Evolutionary conservation across 75 land plant genomes (phyloP), one percentile per base, ranked within the genome.

Genomic region (Isoetes taiwanensis): DNA sequence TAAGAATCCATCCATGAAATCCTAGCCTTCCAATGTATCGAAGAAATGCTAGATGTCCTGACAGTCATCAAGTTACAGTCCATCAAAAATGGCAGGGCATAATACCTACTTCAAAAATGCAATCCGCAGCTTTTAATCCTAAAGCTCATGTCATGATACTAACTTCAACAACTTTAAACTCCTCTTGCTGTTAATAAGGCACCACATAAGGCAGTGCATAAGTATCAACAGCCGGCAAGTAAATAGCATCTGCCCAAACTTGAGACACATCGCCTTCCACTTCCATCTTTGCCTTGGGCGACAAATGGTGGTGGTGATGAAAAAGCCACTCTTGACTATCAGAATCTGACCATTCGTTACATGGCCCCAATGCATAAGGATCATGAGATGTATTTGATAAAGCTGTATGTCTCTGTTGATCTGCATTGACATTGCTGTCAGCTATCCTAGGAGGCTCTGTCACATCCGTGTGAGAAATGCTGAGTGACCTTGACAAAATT

Each of bases 121-220:
- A n/a, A n/a, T n/a, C n/a, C n/a, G n/a, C n/a, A n/a, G n/a, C n/a
- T n/a, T n/a, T n/a, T n/a, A n/a, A n/a, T n/a, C n/a, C n/a, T n/a
- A n/a, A n/a, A n/a, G n/a, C n/a, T n/a, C n/a, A n/a, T n/a, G n/a
- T n/a, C n/a, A n/a, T n/a, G n/a, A n/a, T n/a, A n/a, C n/a, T n/a
- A n/a, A n/a, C n/a, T n/a, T n/a, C n/a, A n/a, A n/a, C n/a, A n/a
- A n/a, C n/a, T n/a, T n/a, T n/a, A n/a, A n/a, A n/a, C n/a, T n/a
- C n/a, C n/a, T n/a, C 63, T 30, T 12, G 43, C 41, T 43, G 57
- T 81, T 75, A 81, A 58, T 71, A 78, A 4, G 85, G 85, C 56
- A 75, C 70, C 35, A 81, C 85, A 56, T 78, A 81, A 2, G 85
- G 85, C 53, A 81, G 39, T 16, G 82, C 82, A 67, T 33, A 63